phyloP scores from a whole-genome alignment of 768 basidiomycete species.

The Leucosporidium yakuticum region DNA sequence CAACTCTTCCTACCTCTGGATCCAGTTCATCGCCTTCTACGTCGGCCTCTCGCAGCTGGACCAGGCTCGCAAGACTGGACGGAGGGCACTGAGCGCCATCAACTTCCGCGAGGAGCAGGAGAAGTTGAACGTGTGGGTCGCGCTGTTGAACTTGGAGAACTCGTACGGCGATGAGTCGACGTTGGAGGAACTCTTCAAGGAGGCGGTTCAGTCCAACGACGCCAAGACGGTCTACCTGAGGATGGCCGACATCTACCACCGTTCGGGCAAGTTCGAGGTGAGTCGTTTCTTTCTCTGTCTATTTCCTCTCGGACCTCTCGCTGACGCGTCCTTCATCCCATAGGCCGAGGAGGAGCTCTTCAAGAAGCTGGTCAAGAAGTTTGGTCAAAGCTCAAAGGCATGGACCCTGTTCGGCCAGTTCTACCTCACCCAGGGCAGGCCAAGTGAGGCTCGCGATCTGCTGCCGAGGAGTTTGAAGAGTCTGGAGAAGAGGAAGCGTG shows the following conservation, averaged over 20 bases:
- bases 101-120: slow-evolving; percentile 94
- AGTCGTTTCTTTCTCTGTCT: slow-evolving; percentile 24
- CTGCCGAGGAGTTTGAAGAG: slow-evolving; percentile 82
- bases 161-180: slow-evolving; percentile 78
- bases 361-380: slow-evolving; percentile 85
- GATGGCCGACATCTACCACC: slow-evolving; percentile 74
- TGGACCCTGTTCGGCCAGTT: slow-evolving; percentile 87
- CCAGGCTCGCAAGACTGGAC: slow-evolving; percentile 81
- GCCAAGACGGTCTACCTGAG: slow-evolving; percentile 83
- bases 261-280: slow-evolving; percentile 75
- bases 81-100: slow-evolving; percentile 77
- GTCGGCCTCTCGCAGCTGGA: slow-evolving; percentile 93
- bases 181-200: slow-evolving; percentile 75
- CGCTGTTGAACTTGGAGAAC: slow-evolving; percentile 88
- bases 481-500: slow-evolving; percentile 89
- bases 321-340: slow-evolving; percentile 6
- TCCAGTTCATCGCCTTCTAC: slow-evolving; percentile 99
- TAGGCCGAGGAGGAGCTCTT: slow-evolving; percentile 91
- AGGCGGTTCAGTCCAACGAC: slow-evolving; percentile 83
- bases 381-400: slow-evolving; percentile 82
- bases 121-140: slow-evolving; percentile 95
- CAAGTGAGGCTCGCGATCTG: slow-evolving; percentile 76
- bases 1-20: slow-evolving; percentile 95
- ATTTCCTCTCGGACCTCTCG: background rate
- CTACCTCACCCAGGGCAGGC: slow-evolving; percentile 63